phyloP scores from a whole-genome alignment of 78 protist species.

The Carpediemonas membranifera region DNA sequence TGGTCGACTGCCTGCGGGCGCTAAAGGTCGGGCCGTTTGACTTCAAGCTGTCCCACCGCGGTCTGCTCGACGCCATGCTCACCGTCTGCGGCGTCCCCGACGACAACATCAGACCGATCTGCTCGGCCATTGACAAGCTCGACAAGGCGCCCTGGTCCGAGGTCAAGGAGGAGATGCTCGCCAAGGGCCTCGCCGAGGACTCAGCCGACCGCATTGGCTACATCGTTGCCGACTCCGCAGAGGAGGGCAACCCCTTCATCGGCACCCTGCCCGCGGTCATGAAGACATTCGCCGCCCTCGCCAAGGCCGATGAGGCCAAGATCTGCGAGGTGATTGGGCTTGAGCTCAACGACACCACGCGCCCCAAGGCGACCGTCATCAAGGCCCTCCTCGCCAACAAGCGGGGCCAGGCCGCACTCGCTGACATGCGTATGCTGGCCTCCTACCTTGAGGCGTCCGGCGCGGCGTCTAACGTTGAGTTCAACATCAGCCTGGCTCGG shows the following conservation, averaged over 20 bases:
- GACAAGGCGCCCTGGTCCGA: conserved; percentile 49
- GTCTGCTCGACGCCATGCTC: conserved; percentile 62
- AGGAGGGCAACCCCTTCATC: not conserved
- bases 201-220: conserved; percentile 49
- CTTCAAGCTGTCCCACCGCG: conserved; percentile 54
- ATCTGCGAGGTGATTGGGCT: no score
- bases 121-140: conserved; percentile 81
- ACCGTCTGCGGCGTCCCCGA: conserved; percentile 76
- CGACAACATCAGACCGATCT: conserved; percentile 60
- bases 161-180: conserved; percentile 70
- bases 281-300: not conserved
- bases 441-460: not conserved
- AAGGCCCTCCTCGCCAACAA: conserved; percentile 8
- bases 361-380: no score
- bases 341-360: no score
- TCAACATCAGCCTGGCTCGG: conserved; percentile 71
- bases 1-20: conserved; percentile 42
- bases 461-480: conserved; percentile 11
- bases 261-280: not conserved
- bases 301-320: no score
- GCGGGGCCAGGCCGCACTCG: conserved; percentile 44
- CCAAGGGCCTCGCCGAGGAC: conserved; percentile 50
- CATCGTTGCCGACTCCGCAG: not conserved
- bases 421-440: conserved; percentile 37
- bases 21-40: conserved; percentile 50